These are phyloP conservation scores for Termitomyces sp. DNA, from an alignment of 768 basidiomycete species.

Conservation along the genomic window DNA sequence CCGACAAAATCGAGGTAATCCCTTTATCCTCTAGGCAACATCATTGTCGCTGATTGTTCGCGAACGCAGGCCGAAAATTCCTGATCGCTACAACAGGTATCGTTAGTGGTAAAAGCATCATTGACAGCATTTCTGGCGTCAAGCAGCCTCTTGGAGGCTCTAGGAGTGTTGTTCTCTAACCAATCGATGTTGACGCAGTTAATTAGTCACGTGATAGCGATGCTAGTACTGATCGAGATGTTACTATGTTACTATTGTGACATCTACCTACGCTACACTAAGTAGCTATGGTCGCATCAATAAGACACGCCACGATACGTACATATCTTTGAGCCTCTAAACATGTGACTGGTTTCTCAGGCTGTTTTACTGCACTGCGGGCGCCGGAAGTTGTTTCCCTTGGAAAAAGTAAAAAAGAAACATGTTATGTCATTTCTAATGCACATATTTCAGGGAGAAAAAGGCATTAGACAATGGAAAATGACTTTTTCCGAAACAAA, in stretches of 20 bases:
- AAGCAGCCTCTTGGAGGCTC: slow-evolving; percentile 23
- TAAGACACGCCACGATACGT: too few species aligned
- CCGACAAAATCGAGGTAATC: slow-evolving; percentile 71
- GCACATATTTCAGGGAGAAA: too few species aligned
- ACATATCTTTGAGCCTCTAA: slow-evolving; percentile 23
- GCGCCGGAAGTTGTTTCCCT: too few species aligned
- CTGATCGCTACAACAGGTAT: slow-evolving; percentile 91
- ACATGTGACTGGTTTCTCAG: slow-evolving; percentile 16
- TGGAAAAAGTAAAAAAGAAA: too few species aligned
- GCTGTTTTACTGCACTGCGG: background rate
- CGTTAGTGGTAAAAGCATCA: slow-evolving; percentile 68
- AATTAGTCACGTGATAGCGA: background rate
- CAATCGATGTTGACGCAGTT: background rate
- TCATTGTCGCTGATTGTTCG: slow-evolving; percentile 6
- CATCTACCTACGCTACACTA: too few species aligned
- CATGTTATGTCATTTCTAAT: too few species aligned
- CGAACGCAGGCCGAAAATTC: slow-evolving; percentile 67
- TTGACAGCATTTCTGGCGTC: slow-evolving; percentile 58
- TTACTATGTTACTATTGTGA: too few species aligned
- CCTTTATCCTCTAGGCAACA: slow-evolving; percentile 16
- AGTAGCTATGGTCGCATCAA: too few species aligned
- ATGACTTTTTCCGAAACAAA: too few species aligned
- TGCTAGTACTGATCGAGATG: background rate
- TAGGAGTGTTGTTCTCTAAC: slow-evolving; percentile 39
- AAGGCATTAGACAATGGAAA: too few species aligned